Evolutionary conservation across 2,329 filamentous ascomycete genomes (phyloP).

Genomic region (Talaromyces sp.): DNA sequence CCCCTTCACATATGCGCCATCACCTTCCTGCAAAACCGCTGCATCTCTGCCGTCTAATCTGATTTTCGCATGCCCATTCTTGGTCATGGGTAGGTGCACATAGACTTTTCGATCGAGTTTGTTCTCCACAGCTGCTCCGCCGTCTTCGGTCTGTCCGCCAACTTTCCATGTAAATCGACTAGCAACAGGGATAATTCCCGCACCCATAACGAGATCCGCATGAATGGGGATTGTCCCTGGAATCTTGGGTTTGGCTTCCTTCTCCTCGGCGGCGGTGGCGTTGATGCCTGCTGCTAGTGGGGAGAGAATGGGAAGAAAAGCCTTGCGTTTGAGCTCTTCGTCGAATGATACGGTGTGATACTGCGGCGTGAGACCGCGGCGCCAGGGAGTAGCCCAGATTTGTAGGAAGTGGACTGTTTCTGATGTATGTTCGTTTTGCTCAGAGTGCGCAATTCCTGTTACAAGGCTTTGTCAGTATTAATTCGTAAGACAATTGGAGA

Average conservation of each 20-base stretch:
- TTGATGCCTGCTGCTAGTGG: conserved; percentile 63
- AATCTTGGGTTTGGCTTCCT: conserved; percentile 56
- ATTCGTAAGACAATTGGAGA: background rate
- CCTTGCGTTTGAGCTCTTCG: conserved; percentile 66
- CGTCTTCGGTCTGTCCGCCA: conserved; percentile 43
- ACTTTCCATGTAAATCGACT: conserved; percentile 66
- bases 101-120: conserved; percentile 64
- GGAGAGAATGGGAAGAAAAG: conserved; percentile 70
- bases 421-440: conserved; percentile 64
- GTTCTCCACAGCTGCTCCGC: conserved; percentile 24
- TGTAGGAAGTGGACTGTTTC: conserved; percentile 74
- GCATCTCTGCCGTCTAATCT: conserved; percentile 62
- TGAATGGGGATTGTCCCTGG: conserved; percentile 73
- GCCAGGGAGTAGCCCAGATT: conserved; percentile 82
- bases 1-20: conserved; percentile 69
- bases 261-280: conserved; percentile 59
- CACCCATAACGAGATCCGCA: conserved; percentile 77
- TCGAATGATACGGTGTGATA: conserved; percentile 71
- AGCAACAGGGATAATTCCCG: conserved; percentile 64
- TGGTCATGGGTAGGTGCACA: conserved; percentile 74
- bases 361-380: conserved; percentile 62
- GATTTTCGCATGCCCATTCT: conserved; percentile 67
- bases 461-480: conserved; percentile 8
- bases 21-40: conserved; percentile 66
- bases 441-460: conserved; percentile 67